Evolutionary conservation across 2,329 filamentous ascomycete species (phyloP), one percentile per base, ranked within the genome.

Genomic region (Neocatenulostroma microsporum): DNA sequence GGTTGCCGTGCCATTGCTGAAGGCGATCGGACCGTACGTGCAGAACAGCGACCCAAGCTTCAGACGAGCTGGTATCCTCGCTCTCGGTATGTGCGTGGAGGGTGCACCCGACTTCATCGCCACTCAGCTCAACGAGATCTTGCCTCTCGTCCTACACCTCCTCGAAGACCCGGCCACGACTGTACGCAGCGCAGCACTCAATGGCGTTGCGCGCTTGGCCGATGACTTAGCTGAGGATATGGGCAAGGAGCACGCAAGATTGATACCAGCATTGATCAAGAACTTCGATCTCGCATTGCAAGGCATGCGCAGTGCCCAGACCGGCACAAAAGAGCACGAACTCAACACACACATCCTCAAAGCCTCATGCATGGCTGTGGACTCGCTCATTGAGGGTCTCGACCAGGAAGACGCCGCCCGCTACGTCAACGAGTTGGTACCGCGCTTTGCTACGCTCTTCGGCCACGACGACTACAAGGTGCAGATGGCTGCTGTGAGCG

Each of bases 71-170:
- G 88, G 84, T 63, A 91, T 96, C 57, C 73, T 96, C 45, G 82
- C 89, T 32, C 75, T 98, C 4, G 89, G 89, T 41, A 93, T 89
- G 69, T 89, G 85, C 51, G 89, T 94, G 36, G 91, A 96, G 69
- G 91, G 91, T 51, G 89, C 91, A 20, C 91, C 91, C 12, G 91
- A 98, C 62, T 98, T 96, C 64, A 87, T 96, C 56, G 86, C 85
- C 46, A 94, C 88, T 14, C 91, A 98, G 64, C 76, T 96, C 45
- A 74, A 82, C 55, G 76, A 82, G 48, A 82, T 96, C 48, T 77
- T 96, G 60, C 91, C 91, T 32, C 73, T 84, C 50, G 79, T 96
- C 41, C 72, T 95, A 40, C 79, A 78, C 54, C 74, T 96, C 7
- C 76, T 98, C 25, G 74, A 86, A 57, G 91, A 98, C 57, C 70